Percentiles rank a stretch among this genome's conserved stretches.
These are phyloP conservation scores for Calonectria henricotiae DNA, from an alignment of 2,329 filamentous ascomycete genomes.

Conservation along the genomic window DNA sequence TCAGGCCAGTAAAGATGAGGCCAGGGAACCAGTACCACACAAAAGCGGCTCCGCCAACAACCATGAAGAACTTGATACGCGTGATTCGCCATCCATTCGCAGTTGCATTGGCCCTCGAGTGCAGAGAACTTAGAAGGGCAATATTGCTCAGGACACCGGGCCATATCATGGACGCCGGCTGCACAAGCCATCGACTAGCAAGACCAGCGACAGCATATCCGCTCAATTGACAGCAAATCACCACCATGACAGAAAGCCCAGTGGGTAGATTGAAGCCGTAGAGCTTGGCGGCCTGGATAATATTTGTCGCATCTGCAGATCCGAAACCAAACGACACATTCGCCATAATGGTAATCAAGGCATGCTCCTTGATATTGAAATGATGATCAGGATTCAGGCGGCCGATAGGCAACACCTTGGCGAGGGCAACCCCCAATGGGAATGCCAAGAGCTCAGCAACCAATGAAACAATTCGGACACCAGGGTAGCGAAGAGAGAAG, in stretches of 20 bases:
- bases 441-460: slow-evolving; percentile 32
- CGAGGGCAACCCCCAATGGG: slow-evolving; percentile 25
- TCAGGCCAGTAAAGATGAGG: slow-evolving; percentile 73
- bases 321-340: slow-evolving; percentile 48
- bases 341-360: slow-evolving; percentile 67
- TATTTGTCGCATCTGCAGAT: slow-evolving; percentile 37
- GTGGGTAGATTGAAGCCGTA: slow-evolving; percentile 56
- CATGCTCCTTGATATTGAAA: slow-evolving; percentile 66
- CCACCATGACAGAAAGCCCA: slow-evolving; percentile 64
- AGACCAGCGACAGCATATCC: slow-evolving; percentile 33
- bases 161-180: slow-evolving; percentile 32
- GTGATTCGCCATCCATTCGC: slow-evolving; percentile 74
- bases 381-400: slow-evolving; percentile 57
- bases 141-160: slow-evolving; percentile 33
- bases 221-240: slow-evolving; percentile 31
- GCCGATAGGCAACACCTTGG: slow-evolving; percentile 25
- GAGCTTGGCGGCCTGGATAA: slow-evolving; percentile 59
- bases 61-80: slow-evolving; percentile 73
- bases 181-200: slow-evolving; percentile 28
- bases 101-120: slow-evolving; percentile 66
- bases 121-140: slow-evolving; percentile 29
- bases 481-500: slow-evolving; percentile 30
- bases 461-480: slow-evolving; percentile 33
- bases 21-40: slow-evolving; percentile 74
- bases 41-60: slow-evolving; percentile 68